Base-by-base conservation (phyloP, 352 stramenopile species). In the Globisporangium solare region DNA sequence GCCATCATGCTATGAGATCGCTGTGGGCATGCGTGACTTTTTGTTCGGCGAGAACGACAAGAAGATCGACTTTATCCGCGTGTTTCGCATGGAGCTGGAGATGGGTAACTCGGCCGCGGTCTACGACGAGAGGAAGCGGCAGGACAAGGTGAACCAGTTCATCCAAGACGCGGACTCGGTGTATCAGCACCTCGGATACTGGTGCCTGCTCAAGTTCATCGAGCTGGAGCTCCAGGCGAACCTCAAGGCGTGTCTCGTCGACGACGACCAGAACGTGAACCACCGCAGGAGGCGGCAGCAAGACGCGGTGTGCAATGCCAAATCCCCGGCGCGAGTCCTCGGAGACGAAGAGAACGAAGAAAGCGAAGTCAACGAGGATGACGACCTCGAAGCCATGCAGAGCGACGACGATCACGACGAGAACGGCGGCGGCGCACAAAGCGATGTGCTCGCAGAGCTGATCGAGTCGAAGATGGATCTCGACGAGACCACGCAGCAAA, bases 171-270 rank as follows among this genome's bases (percentile, higher is more conserved):
- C 85, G 6, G 71, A 88, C 59, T 58, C 63, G 0, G 73, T 93
- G 6, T 77, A 86, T 35, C 14, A 67, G 35, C 79, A 91, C 40
- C 58, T 95, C 3, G 85, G 85, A 0, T 51, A 76, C 22, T 95
- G 83, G 83, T 95, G 85, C 60, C 52, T 95, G 32, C 71, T 88
- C 65, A 92, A 92, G 48, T 90, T 79, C 60, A 66, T 93, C 14
- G 80, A 92, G 48, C 41, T 92, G 21, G 83, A 95, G 51, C 60
- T 95, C 24, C 80, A 88, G 50, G 60, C 53, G 6, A 88, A 89
- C 54, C 64, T 92, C n/a, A 74, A 79, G 14, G 80, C 83, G 8
- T 89, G 79, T 55, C 68, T 88, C 41, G 63, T 89, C 0, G 64
- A 83, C 17, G 82, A 90, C 42, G 20, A 56, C 0, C 67, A 86